These are phyloP conservation scores for Vitis hybrid DNA, from an alignment of 177 flowering plant species.

Conservation along the genomic window DNA sequence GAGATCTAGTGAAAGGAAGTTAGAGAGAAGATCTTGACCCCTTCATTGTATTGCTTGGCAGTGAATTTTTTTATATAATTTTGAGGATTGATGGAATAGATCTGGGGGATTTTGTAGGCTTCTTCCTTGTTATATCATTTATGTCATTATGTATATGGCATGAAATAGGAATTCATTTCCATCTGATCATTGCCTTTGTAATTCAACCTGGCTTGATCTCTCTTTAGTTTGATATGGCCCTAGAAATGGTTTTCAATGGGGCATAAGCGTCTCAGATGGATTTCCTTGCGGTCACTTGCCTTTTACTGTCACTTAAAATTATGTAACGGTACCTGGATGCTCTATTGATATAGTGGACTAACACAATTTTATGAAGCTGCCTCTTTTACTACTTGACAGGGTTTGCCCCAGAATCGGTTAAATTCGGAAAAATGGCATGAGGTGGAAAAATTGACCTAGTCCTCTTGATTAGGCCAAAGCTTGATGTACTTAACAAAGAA, in stretches of 20 bases:
- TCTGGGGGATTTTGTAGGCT: background rate
- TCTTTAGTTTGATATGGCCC: background rate
- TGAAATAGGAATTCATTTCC: background rate
- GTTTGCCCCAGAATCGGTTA: too few relatives aligned
- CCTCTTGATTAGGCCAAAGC: background rate
- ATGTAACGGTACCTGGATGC: too few relatives aligned
- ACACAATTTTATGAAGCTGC: too few relatives aligned
- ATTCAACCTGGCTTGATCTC: background rate
- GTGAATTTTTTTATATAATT: background rate
- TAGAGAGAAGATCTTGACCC: constrained; percentile 60
- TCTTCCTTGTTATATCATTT: background rate
- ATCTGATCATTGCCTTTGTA: background rate
- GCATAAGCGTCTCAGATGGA: too few relatives aligned
- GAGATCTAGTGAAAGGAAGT: constrained; percentile 63
- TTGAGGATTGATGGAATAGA: background rate
- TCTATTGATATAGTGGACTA: too few relatives aligned
- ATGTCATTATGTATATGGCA: background rate
- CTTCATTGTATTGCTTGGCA: background rate
- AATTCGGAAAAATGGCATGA: too few relatives aligned
- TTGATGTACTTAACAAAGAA: background rate
- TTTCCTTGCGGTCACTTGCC: too few relatives aligned
- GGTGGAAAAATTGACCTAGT: background rate
- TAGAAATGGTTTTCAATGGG: background rate
- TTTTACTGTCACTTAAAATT: too few relatives aligned
- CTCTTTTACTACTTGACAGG: too few relatives aligned